phyloP scores from a whole-genome alignment of 1,284 basidiomycete species.

The Trametes hirsuta region DNA sequence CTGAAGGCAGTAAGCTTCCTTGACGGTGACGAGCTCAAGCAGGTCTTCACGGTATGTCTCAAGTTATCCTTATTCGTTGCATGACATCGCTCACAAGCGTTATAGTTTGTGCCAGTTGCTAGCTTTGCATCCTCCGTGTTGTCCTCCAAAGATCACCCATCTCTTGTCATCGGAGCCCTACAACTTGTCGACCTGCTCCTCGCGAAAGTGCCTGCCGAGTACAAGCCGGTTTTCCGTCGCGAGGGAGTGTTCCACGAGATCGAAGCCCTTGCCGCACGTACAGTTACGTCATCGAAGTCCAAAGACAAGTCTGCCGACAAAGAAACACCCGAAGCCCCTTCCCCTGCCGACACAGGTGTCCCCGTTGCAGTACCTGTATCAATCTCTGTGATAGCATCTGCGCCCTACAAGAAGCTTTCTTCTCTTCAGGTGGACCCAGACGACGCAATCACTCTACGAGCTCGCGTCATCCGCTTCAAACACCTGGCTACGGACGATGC shows the following conservation, averaged over 20 bases:
- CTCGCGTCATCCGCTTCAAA: slow-evolving; percentile 84
- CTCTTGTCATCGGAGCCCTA: slow-evolving; percentile 83
- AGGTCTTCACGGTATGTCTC: slow-evolving; percentile 68
- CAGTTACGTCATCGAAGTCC: slow-evolving; percentile 58
- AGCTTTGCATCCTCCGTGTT: slow-evolving; percentile 92
- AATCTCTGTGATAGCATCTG: slow-evolving; percentile 44
- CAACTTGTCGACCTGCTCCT: slow-evolving; percentile 91
- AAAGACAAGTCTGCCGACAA: slow-evolving; percentile 55
- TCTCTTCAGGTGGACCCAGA: slow-evolving; percentile 76
- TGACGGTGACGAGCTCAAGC: slow-evolving; percentile 74
- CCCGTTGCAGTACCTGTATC: slow-evolving; percentile 34
- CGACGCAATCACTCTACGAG: slow-evolving; percentile 88
- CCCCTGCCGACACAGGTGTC: slow-evolving; percentile 39
- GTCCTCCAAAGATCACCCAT: slow-evolving; percentile 87
- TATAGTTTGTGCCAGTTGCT: slow-evolving; percentile 87
- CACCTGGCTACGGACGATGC: slow-evolving; percentile 61
- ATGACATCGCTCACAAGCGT: not conserved
- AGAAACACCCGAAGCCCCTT: slow-evolving; percentile 40
- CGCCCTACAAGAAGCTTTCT: slow-evolving; percentile 68
- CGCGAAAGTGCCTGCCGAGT: slow-evolving; percentile 79
- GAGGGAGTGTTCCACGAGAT: slow-evolving; percentile 96
- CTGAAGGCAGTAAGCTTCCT: slow-evolving; percentile 90
- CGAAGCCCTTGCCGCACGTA: slow-evolving; percentile 68
- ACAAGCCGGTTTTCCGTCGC: slow-evolving; percentile 84
- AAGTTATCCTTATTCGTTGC: too few species aligned